Conservation (phyloP, 208 protist species). For the Leishmania tropica region DNA sequence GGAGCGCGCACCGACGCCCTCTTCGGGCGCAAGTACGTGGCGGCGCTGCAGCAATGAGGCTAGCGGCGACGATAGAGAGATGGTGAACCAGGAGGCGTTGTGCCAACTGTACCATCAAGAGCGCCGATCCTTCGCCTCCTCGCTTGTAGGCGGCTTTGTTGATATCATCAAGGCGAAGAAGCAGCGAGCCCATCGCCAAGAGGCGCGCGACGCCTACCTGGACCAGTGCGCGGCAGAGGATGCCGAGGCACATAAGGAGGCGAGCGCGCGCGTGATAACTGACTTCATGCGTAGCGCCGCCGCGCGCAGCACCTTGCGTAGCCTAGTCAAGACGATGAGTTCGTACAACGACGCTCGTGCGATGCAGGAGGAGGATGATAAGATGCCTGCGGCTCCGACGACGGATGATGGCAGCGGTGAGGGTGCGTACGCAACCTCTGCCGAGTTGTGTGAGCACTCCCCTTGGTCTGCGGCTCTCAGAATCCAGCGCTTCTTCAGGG, state of each 20-base stretch:
- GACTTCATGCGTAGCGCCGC: conserved; percentile 25
- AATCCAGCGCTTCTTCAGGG: conserved; percentile 34
- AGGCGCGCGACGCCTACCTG: conserved; percentile 24
- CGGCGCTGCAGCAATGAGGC: not conserved
- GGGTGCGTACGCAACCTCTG: not conserved
- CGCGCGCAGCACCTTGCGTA: conserved; percentile 14
- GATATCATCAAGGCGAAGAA: conserved; percentile 23
- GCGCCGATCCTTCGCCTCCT: not conserved
- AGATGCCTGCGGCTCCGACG: not conserved
- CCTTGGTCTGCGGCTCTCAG: conserved; percentile 22
- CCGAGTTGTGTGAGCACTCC: not conserved
- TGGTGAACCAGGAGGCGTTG: conserved; percentile 2
- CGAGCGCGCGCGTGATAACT: conserved; percentile 24
- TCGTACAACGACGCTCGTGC: conserved; percentile 27
- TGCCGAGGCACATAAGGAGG: conserved; percentile 14
- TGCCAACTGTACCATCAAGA: conserved; percentile 1
- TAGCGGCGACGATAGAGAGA: not conserved
- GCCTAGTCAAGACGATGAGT: conserved; percentile 1
- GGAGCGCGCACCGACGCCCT: not conserved
- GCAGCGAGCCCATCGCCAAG: conserved; percentile 14
- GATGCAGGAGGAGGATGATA: conserved; percentile 17
- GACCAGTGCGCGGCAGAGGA: conserved; percentile 13
- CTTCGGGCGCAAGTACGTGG: not conserved
- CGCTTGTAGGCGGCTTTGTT: conserved; percentile 5
- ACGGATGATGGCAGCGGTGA: conserved; percentile 6